These are phyloP conservation scores for Rickenella mellea DNA, from an alignment of 768 basidiomycete species.

Conservation along the genomic window DNA sequence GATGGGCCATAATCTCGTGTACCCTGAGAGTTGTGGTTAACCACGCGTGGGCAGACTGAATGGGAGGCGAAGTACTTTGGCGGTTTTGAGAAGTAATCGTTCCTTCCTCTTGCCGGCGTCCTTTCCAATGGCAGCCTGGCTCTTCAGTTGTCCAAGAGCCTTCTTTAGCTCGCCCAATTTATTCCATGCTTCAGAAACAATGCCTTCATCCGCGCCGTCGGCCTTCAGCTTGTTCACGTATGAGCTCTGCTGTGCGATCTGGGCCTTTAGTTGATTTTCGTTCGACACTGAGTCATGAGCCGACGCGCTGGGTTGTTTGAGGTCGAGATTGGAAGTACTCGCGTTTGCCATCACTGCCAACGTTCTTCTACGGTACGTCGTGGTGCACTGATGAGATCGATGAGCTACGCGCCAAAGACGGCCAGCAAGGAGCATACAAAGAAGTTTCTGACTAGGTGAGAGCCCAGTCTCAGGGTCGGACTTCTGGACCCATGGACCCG, in stretches of 20 bases:
- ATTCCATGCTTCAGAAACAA: constrained; percentile 57
- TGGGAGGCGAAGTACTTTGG: constrained; percentile 56
- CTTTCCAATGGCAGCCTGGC: constrained; percentile 29
- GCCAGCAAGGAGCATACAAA: no score
- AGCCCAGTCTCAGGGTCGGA: no score
- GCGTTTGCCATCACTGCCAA: no score
- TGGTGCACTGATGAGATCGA: no score
- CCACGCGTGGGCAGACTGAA: constrained; percentile 8
- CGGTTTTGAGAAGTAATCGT: constrained; percentile 77
- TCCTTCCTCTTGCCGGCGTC: constrained; percentile 55
- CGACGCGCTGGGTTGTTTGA: constrained; percentile 1
- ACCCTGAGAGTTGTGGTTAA: constrained; percentile 42
- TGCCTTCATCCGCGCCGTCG: constrained; percentile 37
- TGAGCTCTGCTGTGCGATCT: constrained; percentile 46
- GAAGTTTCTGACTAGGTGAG: no score
- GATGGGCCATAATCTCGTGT: constrained; percentile 90
- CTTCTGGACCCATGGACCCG: no score
- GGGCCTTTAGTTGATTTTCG: constrained; percentile 43
- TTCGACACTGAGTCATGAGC: background rate
- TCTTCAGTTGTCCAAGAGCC: constrained; percentile 33
- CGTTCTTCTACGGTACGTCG: no score
- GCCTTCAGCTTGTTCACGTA: constrained; percentile 55
- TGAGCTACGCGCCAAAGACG: no score
- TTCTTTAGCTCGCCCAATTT: constrained; percentile 63
- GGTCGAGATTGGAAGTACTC: no score